phyloP scores from a whole-genome alignment of 75 land plant genomes.

The Picea sitchensis region DNA sequence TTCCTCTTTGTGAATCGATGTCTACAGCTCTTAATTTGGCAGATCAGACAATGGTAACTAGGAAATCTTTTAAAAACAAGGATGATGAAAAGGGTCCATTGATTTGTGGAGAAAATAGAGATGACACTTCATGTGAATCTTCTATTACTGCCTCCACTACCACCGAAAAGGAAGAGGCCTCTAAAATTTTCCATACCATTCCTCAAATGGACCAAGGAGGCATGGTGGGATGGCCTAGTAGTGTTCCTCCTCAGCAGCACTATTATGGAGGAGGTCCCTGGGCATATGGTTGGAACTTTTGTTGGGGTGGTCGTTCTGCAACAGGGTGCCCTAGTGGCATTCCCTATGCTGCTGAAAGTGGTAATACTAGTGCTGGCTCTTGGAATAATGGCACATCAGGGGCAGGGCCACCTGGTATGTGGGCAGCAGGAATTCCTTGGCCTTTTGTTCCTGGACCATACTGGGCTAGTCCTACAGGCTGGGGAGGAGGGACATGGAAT shows the following conservation, averaged over 20 bases:
- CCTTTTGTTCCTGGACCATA: conserved; percentile 48
- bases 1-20: conserved; percentile 49
- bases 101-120: conserved; percentile 15
- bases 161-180: neutral
- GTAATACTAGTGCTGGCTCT: conserved; percentile 2
- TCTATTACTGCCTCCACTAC: conserved; percentile 19
- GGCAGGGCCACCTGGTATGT: conserved; percentile 23
- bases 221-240: conserved; percentile 10
- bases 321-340: conserved; percentile 5
- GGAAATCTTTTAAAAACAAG: neutral
- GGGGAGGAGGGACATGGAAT: conserved; percentile 37
- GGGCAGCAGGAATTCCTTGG: conserved; percentile 47
- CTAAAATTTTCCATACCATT: neutral
- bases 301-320: neutral
- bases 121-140: conserved; percentile 26
- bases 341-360: conserved; percentile 1
- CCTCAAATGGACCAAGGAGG: conserved; percentile 13
- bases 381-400: conserved; percentile 22
- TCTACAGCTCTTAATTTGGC: conserved; percentile 28
- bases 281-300: conserved; percentile 14
- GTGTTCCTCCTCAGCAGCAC: conserved; percentile 1
- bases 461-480: conserved; percentile 35
- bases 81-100: conserved; percentile 11
- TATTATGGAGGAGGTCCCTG: conserved; percentile 14
- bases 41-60: conserved; percentile 21